Evolutionary conservation across 495 filamentous ascomycete genomes (phyloP).

Genomic region (Darksidea phi): DNA sequence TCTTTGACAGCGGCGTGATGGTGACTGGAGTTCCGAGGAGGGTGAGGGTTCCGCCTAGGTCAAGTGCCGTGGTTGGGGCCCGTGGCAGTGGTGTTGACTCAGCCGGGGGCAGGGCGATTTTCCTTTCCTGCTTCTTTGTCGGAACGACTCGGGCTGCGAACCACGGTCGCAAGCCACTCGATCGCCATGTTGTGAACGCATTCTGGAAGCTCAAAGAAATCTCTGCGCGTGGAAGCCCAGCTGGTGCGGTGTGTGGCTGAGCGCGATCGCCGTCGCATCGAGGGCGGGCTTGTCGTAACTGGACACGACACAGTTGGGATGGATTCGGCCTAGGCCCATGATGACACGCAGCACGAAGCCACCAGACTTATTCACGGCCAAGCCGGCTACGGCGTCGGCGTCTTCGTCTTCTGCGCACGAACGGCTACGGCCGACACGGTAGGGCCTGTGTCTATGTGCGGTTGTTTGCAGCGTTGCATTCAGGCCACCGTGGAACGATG

Average conservation of each 20-base stretch:
- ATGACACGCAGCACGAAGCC: too few species aligned
- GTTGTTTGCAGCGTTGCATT: constrained; percentile 2
- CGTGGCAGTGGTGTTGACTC: constrained; percentile 2
- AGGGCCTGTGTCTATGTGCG: not conserved
- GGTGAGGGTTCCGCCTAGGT: not conserved
- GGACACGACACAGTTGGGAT: not conserved
- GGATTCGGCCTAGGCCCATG: too few species aligned
- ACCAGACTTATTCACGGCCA: too few species aligned
- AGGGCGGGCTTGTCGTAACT: not conserved
- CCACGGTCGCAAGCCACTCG: not conserved
- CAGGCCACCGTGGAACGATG: not conserved
- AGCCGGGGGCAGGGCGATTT: not conserved
- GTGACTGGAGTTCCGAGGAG: not conserved
- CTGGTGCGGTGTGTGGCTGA: not conserved
- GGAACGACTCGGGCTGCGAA: not conserved
- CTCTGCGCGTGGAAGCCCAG: not conserved
- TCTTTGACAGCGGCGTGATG: not conserved
- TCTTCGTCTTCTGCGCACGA: not conserved
- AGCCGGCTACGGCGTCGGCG: not conserved
- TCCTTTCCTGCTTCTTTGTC: not conserved
- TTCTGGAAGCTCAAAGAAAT: not conserved
- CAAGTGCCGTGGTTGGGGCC: not conserved
- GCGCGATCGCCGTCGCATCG: not conserved
- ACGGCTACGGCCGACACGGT: constrained; percentile 1
- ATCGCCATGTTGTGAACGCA: not conserved